Base-by-base conservation (phyloP, 2,329 filamentous ascomycete genomes). In the Colletotrichum phormii region DNA sequence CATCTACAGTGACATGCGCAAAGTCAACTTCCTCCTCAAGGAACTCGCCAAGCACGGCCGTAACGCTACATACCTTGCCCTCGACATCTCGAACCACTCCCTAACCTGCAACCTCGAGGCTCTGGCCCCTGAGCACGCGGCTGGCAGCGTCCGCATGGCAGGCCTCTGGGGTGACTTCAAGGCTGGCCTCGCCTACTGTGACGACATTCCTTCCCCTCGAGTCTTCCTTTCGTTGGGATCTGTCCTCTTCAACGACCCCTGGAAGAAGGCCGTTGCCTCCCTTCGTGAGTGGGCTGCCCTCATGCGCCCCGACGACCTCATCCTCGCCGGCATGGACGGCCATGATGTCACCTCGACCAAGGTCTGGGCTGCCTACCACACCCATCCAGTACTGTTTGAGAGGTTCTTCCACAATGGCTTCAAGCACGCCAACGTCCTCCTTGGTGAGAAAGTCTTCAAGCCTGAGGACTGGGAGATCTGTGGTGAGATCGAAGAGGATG, bases 271-370 rank as follows among this genome's bases (percentile, higher is more conserved):
- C 2, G 68, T 84, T 33, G 67, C 73, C 4, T 79, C 83, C 54
- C 77, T 85, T 31, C 80, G 80, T 71, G 77, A 75, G 55, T 85
- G 83, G 83, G 82, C 79, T 11, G 72, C 75, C n/a, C 74, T 78
- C 29, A 77, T 85, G 65, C 81, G 81, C 4, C 74, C 77, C 1
- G 75, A 79, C 3, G 83, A 85, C 59, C 74, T 80, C 29, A 76
- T 85, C 26, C 76, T 85, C 8, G 81, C 83, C 31, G 83, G 83
- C 57, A 85, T 85, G 83, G 83, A 85, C 66, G 83, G 79, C 0
- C 83, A 85, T 67, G 75, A 81, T 35, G 75, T 80, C 29, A 75
- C 83, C 57, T 72, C 75, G n/a, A 75, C 79, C 11, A 85, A 85
- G 73, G 80, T 85, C 53, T 84, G 82, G 82, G 78, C 74, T 7